A percentile compares a stretch with the other conserved stretches of the same genome.
These are phyloP conservation scores for Sugiyamaella marilandica DNA, from an alignment of 805 yeast species.

Conservation along the genomic window DNA sequence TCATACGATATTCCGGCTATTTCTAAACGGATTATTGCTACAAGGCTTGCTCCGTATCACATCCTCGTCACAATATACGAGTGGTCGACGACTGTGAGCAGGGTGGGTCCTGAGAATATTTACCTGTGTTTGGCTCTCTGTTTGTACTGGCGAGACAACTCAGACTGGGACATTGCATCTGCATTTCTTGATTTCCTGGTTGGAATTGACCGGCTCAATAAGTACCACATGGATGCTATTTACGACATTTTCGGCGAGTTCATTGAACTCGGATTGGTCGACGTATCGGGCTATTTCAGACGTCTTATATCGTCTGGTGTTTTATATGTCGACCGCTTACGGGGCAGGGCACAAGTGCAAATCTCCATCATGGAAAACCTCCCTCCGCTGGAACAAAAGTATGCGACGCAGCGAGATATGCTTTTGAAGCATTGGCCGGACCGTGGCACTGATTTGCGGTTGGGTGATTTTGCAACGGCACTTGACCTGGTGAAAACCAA, in stretches of 20 bases:
- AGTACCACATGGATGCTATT: slow-evolving; percentile 16
- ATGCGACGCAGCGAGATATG: slow-evolving; percentile 15
- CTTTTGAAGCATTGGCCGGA: not conserved
- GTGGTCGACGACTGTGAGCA: slow-evolving; percentile 26
- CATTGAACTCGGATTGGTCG: slow-evolving; percentile 44
- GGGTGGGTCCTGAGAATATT: slow-evolving; percentile 21
- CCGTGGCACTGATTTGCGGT: not conserved
- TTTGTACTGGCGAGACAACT: slow-evolving; percentile 14
- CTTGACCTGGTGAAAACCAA: not conserved
- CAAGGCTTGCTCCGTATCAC: slow-evolving; percentile 13
- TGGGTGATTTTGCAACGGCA: not conserved
- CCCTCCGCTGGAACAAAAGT: slow-evolving; percentile 21
- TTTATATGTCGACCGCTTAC: slow-evolving; percentile 53
- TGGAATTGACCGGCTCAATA: slow-evolving; percentile 6
- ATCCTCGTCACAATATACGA: slow-evolving; percentile 23
- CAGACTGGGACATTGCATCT: slow-evolving; percentile 24
- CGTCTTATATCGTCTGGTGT: slow-evolving; percentile 82
- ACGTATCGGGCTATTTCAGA: slow-evolving; percentile 66
- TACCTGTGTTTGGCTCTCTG: slow-evolving; percentile 22
- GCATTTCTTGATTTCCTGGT: slow-evolving; percentile 26
- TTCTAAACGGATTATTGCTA: slow-evolving; percentile 11
- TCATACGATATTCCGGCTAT: slow-evolving; percentile 24
- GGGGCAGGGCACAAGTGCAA: slow-evolving; percentile 36
- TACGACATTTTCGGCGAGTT: slow-evolving; percentile 50
- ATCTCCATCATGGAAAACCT: slow-evolving; percentile 43